Conservation (phyloP, 306 rosid species). For the Trichosanthes truncata region DNA sequence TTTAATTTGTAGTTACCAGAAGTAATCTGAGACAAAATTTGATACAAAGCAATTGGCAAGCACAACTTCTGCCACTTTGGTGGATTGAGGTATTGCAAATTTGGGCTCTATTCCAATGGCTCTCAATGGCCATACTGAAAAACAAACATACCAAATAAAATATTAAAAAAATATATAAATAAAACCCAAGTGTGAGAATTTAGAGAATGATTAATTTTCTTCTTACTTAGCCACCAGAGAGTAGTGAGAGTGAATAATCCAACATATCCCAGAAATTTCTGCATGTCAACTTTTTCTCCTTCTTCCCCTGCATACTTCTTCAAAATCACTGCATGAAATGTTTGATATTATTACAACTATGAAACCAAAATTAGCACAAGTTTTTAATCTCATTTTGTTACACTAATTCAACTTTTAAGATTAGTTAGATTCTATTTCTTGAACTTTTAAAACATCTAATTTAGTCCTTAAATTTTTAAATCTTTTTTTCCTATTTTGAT, state of each 20-base stretch:
- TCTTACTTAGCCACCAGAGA: slow-evolving; percentile 25
- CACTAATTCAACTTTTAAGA: too few species aligned
- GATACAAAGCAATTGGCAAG: slow-evolving; percentile 18
- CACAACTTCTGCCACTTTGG: slow-evolving; percentile 7
- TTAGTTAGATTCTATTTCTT: too few species aligned
- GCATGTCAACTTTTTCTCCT: slow-evolving; percentile 21
- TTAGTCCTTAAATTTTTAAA: too few species aligned
- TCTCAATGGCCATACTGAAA: slow-evolving; percentile 20
- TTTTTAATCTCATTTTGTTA: too few species aligned
- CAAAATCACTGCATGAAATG: slow-evolving; percentile 11
- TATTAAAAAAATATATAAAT: neutral
- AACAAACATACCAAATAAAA: neutral
- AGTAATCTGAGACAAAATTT: slow-evolving; percentile 19
- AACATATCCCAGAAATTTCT: slow-evolving; percentile 17
- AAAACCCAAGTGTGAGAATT: neutral
- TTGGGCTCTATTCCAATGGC: slow-evolving; percentile 22
- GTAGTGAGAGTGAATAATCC: slow-evolving; percentile 17
- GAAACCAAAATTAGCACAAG: neutral
- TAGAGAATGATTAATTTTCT: neutral
- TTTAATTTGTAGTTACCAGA: slow-evolving; percentile 6
- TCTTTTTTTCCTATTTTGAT: too few species aligned
- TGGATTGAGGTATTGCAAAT: slow-evolving; percentile 13
- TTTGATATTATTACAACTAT: neutral
- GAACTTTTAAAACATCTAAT: too few species aligned
- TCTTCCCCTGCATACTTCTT: slow-evolving; percentile 21